Evolutionary conservation across 441 rosid genomes (phyloP).

Genomic region (Euphorbia neoarborescens): DNA sequence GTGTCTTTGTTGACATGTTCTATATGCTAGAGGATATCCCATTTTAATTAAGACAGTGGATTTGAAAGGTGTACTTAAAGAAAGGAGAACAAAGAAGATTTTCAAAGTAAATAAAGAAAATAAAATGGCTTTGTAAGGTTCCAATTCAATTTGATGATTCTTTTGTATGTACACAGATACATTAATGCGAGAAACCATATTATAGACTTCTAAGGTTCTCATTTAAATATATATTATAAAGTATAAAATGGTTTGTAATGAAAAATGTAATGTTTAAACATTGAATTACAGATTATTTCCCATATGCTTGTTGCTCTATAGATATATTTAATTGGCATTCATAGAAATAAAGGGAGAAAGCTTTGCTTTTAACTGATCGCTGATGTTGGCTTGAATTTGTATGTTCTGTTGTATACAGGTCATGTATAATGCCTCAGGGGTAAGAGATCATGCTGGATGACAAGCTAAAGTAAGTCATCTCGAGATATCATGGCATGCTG

Average conservation of each 20-base stretch:
- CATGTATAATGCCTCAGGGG: constrained; percentile 96
- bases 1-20: background rate
- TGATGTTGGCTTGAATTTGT: background rate
- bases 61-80: background rate
- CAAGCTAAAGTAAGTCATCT: constrained; percentile 79
- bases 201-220: too few relatives aligned
- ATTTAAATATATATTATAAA: too few relatives aligned
- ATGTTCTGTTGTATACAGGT: constrained; percentile 42
- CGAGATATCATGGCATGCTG: constrained; percentile 4
- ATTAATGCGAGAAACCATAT: too few relatives aligned
- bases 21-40: background rate
- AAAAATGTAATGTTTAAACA: too few relatives aligned
- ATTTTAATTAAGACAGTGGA: background rate
- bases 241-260: too few relatives aligned
- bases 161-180: too few relatives aligned
- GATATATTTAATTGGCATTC: background rate
- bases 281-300: background rate
- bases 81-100: too few relatives aligned
- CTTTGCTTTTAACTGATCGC: background rate
- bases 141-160: too few relatives aligned
- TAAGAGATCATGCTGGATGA: constrained; percentile 93
- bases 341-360: background rate
- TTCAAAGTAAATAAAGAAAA: too few relatives aligned
- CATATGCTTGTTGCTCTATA: background rate
- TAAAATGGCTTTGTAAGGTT: too few relatives aligned